Conservation (phyloP, 23 red algal species). For the Chondrus crispus region DNA sequence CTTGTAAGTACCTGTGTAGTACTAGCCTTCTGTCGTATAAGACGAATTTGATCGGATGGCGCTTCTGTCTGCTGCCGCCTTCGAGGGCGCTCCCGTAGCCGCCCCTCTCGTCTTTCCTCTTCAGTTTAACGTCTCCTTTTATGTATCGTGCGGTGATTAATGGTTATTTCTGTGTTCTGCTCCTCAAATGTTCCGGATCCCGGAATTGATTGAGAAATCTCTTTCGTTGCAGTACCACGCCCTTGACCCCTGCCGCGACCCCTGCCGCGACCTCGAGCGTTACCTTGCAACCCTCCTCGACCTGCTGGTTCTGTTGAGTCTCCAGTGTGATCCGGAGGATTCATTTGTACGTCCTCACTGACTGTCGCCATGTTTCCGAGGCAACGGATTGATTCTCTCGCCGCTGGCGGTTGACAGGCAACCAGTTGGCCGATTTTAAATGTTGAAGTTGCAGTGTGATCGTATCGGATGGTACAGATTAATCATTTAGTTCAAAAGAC, state of each 20-base stretch:
- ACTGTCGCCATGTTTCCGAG: not conserved
- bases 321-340: not conserved
- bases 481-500: not conserved
- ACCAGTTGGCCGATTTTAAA: not conserved
- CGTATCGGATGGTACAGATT: not conserved
- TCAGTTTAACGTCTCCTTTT: too few species aligned
- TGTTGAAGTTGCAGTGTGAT: not conserved
- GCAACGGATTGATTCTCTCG: not conserved
- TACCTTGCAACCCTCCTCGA: not conserved
- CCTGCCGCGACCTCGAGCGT: not conserved
- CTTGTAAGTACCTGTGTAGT: too few species aligned
- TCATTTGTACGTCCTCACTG: not conserved
- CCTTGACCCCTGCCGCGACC: not conserved
- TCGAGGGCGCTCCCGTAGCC: too few species aligned
- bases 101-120: too few species aligned
- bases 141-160: too few species aligned
- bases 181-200: too few species aligned
- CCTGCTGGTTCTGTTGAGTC: not conserved
- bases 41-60: too few species aligned
- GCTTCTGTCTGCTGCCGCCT: too few species aligned
- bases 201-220: too few species aligned
- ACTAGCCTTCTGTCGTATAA: too few species aligned
- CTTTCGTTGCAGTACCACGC: too few species aligned
- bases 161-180: too few species aligned
- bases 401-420: not conserved